phyloP scores from a whole-genome alignment of 306 rosid species.

The Cicer chorassanicum region DNA sequence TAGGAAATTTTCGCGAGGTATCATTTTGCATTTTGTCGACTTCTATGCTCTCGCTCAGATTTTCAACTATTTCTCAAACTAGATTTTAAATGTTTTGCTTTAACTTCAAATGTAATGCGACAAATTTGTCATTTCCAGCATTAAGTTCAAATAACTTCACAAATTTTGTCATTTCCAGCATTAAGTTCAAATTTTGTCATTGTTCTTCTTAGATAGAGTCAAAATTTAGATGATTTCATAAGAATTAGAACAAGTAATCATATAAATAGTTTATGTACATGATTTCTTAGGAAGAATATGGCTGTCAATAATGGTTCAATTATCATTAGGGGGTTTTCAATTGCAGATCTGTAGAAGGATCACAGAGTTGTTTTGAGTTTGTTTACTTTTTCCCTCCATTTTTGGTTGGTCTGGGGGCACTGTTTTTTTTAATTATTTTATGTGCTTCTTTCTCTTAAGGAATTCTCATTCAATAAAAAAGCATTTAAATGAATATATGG shows the following conservation, averaged over 20 bases:
- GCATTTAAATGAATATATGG: background rate
- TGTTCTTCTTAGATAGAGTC: conserved; percentile 16
- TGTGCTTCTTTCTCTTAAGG: background rate
- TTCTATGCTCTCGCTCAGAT: conserved; percentile 1
- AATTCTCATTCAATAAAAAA: conserved; percentile 13
- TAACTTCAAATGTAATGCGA: conserved; percentile 25
- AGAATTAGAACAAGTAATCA: conserved; percentile 7
- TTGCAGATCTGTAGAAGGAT: background rate
- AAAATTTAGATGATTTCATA: conserved; percentile 26
- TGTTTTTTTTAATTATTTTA: background rate
- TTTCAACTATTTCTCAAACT: conserved; percentile 29
- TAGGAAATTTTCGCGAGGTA: conserved; percentile 93
- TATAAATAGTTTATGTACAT: conserved; percentile 7
- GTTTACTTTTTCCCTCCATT: background rate
- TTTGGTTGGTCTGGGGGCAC: conserved; percentile 8
- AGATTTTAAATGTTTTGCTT: conserved; percentile 37
- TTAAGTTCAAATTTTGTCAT: conserved; percentile 13
- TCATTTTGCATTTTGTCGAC: conserved; percentile 42
- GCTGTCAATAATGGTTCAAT: conserved; percentile 26
- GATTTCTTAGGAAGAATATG: conserved; percentile 8
- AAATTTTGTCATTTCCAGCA: conserved; percentile 9
- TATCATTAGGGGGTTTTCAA: background rate
- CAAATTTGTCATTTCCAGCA: conserved; percentile 19
- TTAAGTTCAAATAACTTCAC: conserved; percentile 9
- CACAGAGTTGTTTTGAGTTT: background rate